Percentiles rank a stretch among this genome's conserved stretches.
These are phyloP conservation scores for Allium cepa DNA, from an alignment of 106 monocot species.

Conservation along the genomic window DNA sequence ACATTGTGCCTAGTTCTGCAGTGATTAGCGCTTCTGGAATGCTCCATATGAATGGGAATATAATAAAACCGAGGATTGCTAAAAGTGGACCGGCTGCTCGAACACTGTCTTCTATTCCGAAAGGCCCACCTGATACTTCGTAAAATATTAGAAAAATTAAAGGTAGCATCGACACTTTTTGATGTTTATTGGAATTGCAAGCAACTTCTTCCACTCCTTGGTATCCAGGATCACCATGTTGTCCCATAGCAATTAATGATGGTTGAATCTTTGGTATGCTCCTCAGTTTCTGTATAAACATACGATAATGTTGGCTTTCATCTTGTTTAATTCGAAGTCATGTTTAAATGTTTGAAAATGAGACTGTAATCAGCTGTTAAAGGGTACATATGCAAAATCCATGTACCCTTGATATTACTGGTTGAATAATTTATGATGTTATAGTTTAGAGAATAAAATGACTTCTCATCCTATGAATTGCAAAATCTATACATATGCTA, in stretches of 20 bases:
- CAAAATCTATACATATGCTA: too few species aligned
- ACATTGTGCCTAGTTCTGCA: conserved; percentile 49
- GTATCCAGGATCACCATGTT: background rate
- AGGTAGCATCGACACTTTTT: conserved; percentile 17
- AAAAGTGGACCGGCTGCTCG: conserved; percentile 1
- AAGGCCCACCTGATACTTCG: conserved; percentile 44
- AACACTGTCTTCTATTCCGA: conserved; percentile 24
- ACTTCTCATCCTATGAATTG: too few species aligned
- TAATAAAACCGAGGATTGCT: conserved; percentile 32
- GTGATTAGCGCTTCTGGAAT: conserved; percentile 47
- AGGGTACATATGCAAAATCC: too few species aligned
- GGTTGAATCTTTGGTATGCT: conserved; percentile 1
- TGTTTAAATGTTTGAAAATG: too few species aligned
- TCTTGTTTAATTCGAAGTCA: background rate
- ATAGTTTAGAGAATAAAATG: too few species aligned
- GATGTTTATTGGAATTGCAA: background rate
- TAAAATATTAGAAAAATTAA: conserved; percentile 22
- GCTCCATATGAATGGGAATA: conserved; percentile 47
- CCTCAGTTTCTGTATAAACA: background rate
- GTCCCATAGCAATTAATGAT: conserved; percentile 1
- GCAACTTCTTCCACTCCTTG: background rate
- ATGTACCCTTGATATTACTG: too few species aligned
- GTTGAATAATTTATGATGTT: too few species aligned
- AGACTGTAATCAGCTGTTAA: too few species aligned
- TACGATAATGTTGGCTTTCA: background rate